Evolutionary conservation across 2,329 filamentous ascomycete species (phyloP).

Genomic region (Leptosphaerulina australis): DNA sequence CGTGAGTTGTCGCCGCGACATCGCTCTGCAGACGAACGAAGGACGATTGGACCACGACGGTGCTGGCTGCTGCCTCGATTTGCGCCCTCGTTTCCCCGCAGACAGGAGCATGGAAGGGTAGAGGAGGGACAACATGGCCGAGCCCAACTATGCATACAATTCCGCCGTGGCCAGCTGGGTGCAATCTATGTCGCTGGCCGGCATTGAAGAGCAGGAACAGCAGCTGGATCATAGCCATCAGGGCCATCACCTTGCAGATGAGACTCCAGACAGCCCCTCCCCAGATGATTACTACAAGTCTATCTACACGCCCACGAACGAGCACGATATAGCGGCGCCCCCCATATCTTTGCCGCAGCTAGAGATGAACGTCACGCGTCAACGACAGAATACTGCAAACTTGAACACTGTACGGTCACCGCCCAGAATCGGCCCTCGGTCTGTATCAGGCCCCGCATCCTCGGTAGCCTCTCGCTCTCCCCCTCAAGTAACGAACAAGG

Average conservation of each 20-base stretch:
- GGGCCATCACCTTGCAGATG: conserved; percentile 9
- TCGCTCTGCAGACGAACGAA: not conserved
- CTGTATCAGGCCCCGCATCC: conserved; percentile 40
- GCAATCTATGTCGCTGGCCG: conserved; percentile 42
- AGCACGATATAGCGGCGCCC: conserved; percentile 18
- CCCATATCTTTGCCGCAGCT: conserved; percentile 11
- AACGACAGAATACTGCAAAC: conserved; percentile 34
- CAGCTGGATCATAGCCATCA: not conserved
- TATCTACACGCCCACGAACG: conserved; percentile 22
- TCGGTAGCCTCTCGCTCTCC: conserved; percentile 31
- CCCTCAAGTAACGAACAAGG: conserved; percentile 38
- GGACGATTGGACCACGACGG: conserved; percentile 17
- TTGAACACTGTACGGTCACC: conserved; percentile 36
- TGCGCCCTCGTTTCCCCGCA: conserved; percentile 28
- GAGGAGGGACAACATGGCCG: conserved; percentile 35
- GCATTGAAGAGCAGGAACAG: conserved; percentile 20
- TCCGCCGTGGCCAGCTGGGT: conserved; percentile 44
- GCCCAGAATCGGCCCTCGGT: conserved; percentile 32
- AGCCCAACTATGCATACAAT: conserved; percentile 43
- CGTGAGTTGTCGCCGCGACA: conserved; percentile 15
- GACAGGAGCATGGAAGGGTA: conserved; percentile 38
- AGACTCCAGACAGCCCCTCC: conserved; percentile 27
- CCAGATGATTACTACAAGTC: conserved; percentile 44
- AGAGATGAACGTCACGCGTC: conserved; percentile 32
- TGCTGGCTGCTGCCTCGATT: conserved; percentile 34